Percentiles rank a stretch among this genome's conserved stretches.
phyloP scores from a whole-genome alignment of 306 rosid genomes.

The Coriaria nepalensis region DNA sequence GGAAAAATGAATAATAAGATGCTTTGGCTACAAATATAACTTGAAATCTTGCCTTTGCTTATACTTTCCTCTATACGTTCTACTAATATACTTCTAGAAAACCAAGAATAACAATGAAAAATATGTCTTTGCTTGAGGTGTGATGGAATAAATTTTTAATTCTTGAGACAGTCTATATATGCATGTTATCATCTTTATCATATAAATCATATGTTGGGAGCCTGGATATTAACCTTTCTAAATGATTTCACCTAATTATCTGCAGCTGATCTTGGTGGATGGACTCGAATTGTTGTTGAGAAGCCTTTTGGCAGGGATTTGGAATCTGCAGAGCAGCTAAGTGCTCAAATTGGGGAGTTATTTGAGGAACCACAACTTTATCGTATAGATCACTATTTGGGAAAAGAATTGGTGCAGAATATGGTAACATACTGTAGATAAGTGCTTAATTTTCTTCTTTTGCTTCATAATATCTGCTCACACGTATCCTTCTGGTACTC shows the following conservation, averaged over 20 bases:
- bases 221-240: slow-evolving; percentile 7
- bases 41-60: too few species aligned
- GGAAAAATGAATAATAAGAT: too few species aligned
- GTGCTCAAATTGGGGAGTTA: slow-evolving; percentile 72
- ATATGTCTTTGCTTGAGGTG: too few species aligned
- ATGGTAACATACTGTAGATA: slow-evolving; percentile 41
- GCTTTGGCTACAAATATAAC: too few species aligned
- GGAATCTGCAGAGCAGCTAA: slow-evolving; percentile 77
- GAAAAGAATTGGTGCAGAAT: slow-evolving; percentile 94
- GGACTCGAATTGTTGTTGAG: slow-evolving; percentile 98
- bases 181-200: neutral
- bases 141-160: too few species aligned
- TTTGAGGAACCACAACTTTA: slow-evolving; percentile 83
- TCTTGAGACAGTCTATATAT: neutral
- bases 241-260: slow-evolving; percentile 2
- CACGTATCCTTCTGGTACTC: slow-evolving; percentile 15
- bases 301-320: slow-evolving; percentile 96
- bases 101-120: too few species aligned
- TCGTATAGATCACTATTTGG: slow-evolving; percentile 96
- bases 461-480: slow-evolving; percentile 18
- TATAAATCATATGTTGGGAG: neutral
- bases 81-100: too few species aligned
- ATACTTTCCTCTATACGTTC: too few species aligned
- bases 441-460: slow-evolving; percentile 10
- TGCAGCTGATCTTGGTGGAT: slow-evolving; percentile 87